Conservation (phyloP, 208 protist species). For the Phytomonas francai region DNA sequence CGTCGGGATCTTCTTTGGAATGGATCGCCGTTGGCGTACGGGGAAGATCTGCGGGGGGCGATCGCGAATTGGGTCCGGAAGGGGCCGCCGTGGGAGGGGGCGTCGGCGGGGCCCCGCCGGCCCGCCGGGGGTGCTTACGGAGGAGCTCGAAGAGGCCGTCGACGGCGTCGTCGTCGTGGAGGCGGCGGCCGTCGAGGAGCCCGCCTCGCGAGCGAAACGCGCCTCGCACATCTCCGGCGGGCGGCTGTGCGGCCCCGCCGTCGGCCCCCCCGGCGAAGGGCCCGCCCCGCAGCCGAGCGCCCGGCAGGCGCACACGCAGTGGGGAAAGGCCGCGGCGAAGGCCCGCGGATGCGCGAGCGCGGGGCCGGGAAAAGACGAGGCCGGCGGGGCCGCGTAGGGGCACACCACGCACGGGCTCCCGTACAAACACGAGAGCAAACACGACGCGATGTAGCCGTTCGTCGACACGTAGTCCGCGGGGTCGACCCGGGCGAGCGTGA, state of each 20-base stretch:
- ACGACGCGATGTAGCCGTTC: conserved; percentile 28
- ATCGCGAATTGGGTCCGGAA: no score
- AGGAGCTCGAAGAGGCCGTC: not conserved
- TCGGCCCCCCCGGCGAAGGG: no score
- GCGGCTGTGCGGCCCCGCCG: no score
- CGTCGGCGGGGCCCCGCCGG: not conserved
- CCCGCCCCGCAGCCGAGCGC: conserved; percentile 18
- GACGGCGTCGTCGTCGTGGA: not conserved
- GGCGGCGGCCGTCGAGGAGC: not conserved
- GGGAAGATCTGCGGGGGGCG: no score
- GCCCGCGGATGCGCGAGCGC: no score
- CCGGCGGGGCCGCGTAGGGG: conserved; percentile 10
- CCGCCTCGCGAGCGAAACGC: not conserved
- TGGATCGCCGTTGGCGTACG: no score
- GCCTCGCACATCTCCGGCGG: not conserved
- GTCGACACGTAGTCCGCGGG: conserved; percentile 32
- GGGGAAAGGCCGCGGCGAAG: no score
- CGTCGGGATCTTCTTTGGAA: conserved; percentile 6
- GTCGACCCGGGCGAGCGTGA: conserved; percentile 63
- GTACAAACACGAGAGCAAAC: conserved; percentile 44
- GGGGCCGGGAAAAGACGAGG: no score
- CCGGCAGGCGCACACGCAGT: conserved; percentile 33
- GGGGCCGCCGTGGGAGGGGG: not conserved
- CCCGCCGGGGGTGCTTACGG: not conserved
- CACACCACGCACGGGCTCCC: conserved; percentile 40